Evolutionary conservation across 176 grass and related monocot genomes (phyloP), one percentile per base, ranked within the genome.

Genomic region (Neostapfia colusana): DNA sequence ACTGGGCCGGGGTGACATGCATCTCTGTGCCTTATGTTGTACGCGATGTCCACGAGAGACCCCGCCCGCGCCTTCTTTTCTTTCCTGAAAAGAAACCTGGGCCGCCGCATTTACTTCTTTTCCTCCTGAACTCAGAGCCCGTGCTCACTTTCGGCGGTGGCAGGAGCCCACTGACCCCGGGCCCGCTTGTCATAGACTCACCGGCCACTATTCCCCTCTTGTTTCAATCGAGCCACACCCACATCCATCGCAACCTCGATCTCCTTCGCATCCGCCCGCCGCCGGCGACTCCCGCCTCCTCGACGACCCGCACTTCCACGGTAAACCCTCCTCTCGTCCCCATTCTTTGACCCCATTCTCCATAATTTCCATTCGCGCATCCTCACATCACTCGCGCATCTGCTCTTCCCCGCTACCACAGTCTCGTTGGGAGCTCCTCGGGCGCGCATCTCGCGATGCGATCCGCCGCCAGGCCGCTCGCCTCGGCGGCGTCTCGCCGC

Each of bases 301-400:
- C 69, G 41, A 72, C 81, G 76, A 48, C 17, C 75, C 44, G 43
- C 51, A 54, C 43, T 8, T 45, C 69, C 46, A 42, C 80, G 80
- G 85, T 88, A 88, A 88, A 75, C 70, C 53, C 1, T 20, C 48
- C 59, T 8, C 38, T 51, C 28, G 2, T 69, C 0, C 5, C 41
- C 10, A 1, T 36, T 43, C 51, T 18, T 5, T 11, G 20, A 0
- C 1, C 38, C 17, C 7, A 11, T 55, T 36, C 48, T 37, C n/a
- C 44, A 1, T 28, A 11, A 18, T 69, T 18, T 15, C 26, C 67
- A 7, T 35, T 5, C 38, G 70, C 84, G 55, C 55, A 21, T 64
- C 81, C 63, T 88, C 56, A 73, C 69, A 53, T 69, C 65, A 63
- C 76, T 61, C 39, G 37, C 75, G 76, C 62, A 83, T 88, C 85